Percentiles rank a stretch among this genome's conserved stretches.
These are phyloP conservation scores for Xylariaceae sp. DNA, from an alignment of 2,329 filamentous ascomycete genomes.

Conservation along the genomic window DNA sequence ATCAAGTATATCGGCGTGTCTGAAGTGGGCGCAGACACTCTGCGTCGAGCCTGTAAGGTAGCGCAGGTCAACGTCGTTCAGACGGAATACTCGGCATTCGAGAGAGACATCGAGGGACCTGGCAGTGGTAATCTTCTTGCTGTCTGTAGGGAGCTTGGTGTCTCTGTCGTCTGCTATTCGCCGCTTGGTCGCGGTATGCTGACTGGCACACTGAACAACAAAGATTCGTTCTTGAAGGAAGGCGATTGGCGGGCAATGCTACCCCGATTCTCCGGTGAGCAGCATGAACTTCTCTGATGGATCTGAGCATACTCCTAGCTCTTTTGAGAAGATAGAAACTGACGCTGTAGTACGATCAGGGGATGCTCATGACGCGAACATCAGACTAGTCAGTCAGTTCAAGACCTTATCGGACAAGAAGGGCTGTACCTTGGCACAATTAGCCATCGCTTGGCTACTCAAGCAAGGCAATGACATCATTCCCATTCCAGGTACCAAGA, in stretches of 20 bases:
- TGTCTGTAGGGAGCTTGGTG: conserved; percentile 42
- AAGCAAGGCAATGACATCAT: conserved; percentile 40
- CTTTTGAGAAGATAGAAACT: too few species aligned
- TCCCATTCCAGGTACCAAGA: conserved; percentile 36
- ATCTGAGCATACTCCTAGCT: too few species aligned
- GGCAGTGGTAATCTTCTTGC: conserved; percentile 32
- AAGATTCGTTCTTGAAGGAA: neutral
- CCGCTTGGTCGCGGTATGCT: conserved; percentile 41
- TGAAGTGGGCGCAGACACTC: conserved; percentile 42
- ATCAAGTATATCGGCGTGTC: conserved; percentile 48
- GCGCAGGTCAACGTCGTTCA: conserved; percentile 49
- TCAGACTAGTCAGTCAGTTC: too few species aligned
- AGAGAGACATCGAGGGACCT: conserved; percentile 42
- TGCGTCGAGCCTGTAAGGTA: conserved; percentile 44
- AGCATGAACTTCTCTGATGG: too few species aligned
- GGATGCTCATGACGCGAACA: too few species aligned
- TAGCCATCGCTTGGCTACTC: conserved; percentile 54
- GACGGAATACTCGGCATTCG: conserved; percentile 48
- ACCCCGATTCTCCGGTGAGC: neutral
- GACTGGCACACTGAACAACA: conserved; percentile 23
- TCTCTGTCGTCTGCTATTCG: conserved; percentile 37
- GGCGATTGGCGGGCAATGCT: neutral
- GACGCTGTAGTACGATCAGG: too few species aligned
- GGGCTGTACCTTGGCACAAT: conserved; percentile 44
- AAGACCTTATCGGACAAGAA: conserved; percentile 3